Conservation (phyloP, 2,329 filamentous ascomycete species). For the Blastomyces emzantsi region DNA sequence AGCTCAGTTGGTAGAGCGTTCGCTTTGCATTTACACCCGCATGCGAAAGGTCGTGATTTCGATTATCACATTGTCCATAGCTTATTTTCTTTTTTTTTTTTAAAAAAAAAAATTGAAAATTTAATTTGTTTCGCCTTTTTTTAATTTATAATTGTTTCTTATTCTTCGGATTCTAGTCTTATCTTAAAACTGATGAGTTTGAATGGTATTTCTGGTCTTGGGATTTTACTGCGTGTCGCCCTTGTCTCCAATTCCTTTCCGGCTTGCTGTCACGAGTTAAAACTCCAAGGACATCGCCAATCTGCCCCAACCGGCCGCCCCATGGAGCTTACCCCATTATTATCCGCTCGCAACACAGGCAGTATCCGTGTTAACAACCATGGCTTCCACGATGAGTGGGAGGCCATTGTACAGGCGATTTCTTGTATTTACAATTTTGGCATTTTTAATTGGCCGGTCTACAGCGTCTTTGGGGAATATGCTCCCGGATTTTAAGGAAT, state of each 20-base stretch:
- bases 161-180: neutral
- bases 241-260: neutral
- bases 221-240: neutral
- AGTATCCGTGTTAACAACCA: constrained; percentile 9
- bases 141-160: neutral
- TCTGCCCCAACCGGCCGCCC: constrained; percentile 10
- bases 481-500: constrained; percentile 78
- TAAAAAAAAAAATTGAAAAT: too few species aligned
- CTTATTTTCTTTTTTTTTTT: constrained; percentile 10
- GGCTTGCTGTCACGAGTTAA: neutral
- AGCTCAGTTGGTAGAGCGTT: constrained; percentile 23
- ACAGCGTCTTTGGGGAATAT: constrained; percentile 73
- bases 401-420: constrained; percentile 16
- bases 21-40: constrained; percentile 20
- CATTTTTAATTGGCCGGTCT: constrained; percentile 30
- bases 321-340: neutral
- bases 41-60: constrained; percentile 24
- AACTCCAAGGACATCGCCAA: neutral
- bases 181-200: neutral
- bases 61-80: constrained; percentile 21
- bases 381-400: constrained; percentile 12
- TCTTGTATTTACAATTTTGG: constrained; percentile 27
- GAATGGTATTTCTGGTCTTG: neutral
- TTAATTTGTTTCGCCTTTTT: neutral
- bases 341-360: neutral